A percentile compares a stretch with the other conserved stretches of the same genome.
Conservation (phyloP, 1,139 yeast species). For the Pichia sp. region DNA sequence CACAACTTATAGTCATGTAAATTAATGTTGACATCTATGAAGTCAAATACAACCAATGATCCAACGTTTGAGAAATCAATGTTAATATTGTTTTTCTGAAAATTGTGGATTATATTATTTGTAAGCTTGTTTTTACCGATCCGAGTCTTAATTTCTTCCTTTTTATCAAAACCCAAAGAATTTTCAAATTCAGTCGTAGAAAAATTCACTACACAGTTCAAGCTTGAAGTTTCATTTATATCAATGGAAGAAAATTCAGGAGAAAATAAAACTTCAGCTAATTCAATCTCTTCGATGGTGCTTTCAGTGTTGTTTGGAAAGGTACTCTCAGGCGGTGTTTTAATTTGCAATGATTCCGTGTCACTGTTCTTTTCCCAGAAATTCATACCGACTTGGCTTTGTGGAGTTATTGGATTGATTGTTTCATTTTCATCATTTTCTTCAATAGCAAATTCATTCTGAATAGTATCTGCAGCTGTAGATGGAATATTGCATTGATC, state of each 20-base stretch:
- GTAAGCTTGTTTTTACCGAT: slow-evolving; percentile 17
- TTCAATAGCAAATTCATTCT: too few relatives aligned
- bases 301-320: background rate
- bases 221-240: background rate
- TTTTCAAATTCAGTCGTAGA: slow-evolving; percentile 22
- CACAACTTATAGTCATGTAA: slow-evolving; percentile 32
- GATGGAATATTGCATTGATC: too few relatives aligned
- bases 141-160: slow-evolving; percentile 12
- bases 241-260: slow-evolving; percentile 13
- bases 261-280: slow-evolving; percentile 11
- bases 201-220: slow-evolving; percentile 18
- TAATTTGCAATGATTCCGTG: background rate
- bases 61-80: slow-evolving; percentile 25
- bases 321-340: background rate
- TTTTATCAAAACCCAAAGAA: slow-evolving; percentile 11
- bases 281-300: slow-evolving; percentile 3
- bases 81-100: slow-evolving; percentile 10
- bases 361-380: slow-evolving; percentile 12
- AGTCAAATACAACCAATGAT: slow-evolving; percentile 35
- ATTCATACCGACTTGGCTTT: slow-evolving; percentile 13
- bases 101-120: slow-evolving; percentile 13
- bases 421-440: background rate
- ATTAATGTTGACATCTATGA: slow-evolving; percentile 30
- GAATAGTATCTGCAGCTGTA: too few relatives aligned
- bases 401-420: slow-evolving; percentile 13